phyloP scores from a whole-genome alignment of 2,329 filamentous ascomycete species.

The Nigrograna mackinnonii region DNA sequence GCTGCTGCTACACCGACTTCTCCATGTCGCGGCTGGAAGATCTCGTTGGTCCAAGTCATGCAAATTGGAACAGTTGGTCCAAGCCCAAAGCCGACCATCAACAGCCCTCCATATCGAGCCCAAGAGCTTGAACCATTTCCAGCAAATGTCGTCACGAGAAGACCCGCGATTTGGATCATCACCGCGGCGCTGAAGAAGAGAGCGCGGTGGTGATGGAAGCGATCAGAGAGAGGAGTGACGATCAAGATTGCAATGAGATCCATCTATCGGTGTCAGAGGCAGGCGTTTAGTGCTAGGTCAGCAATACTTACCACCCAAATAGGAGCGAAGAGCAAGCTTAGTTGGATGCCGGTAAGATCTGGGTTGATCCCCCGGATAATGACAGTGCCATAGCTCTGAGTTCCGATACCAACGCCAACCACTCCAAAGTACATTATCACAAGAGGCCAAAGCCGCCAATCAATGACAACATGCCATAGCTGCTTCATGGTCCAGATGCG shows the following conservation, averaged over 20 bases:
- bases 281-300: constrained; percentile 1
- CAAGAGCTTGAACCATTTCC: constrained; percentile 66
- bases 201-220: constrained; percentile 79
- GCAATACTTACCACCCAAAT: constrained; percentile 78
- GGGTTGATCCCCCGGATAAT: constrained; percentile 83
- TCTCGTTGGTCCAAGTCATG: constrained; percentile 91
- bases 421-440: constrained; percentile 94
- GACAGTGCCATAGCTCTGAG: constrained; percentile 83
- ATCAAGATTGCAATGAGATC: constrained; percentile 86
- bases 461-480: constrained; percentile 70
- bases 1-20: constrained; percentile 90
- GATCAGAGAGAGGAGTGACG: constrained; percentile 82
- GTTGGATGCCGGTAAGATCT: constrained; percentile 69
- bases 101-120: constrained; percentile 84
- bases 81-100: constrained; percentile 88
- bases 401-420: constrained; percentile 88
- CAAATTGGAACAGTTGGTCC: constrained; percentile 90
- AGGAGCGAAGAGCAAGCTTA: constrained; percentile 83
- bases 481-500: constrained; percentile 74
- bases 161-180: constrained; percentile 78
- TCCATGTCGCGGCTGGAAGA: constrained; percentile 86
- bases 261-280: constrained; percentile 59
- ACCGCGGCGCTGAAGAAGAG: constrained; percentile 79
- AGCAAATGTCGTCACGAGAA: constrained; percentile 78
- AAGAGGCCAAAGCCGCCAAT: constrained; percentile 88